Conservation (phyloP, 352 stramenopile genomes). For the Globisporangium paddicum region DNA sequence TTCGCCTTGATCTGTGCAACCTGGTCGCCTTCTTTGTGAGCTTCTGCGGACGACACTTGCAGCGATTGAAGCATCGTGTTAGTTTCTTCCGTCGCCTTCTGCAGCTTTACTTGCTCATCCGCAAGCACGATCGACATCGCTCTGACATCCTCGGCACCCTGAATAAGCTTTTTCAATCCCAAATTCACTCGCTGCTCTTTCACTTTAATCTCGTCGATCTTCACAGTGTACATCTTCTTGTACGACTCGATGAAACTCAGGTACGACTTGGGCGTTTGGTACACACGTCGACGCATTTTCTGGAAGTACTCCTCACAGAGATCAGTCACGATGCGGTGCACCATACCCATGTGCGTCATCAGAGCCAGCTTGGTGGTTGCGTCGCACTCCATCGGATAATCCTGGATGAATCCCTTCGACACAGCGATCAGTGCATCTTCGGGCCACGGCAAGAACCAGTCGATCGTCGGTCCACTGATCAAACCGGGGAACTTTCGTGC, state of each 20-base stretch:
- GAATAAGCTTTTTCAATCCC: conserved; percentile 96
- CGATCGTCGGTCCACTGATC: conserved; percentile 97
- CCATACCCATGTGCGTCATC: conserved; percentile 98
- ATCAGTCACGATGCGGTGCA: conserved; percentile 96
- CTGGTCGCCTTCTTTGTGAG: conserved; percentile 97
- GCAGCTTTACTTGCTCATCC: conserved; percentile 95
- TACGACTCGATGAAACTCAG: conserved; percentile 98
- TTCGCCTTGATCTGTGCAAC: conserved; percentile 95
- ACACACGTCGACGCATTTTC: conserved; percentile 96
- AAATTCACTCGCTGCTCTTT: conserved; percentile 97
- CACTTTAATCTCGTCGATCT: conserved; percentile 93
- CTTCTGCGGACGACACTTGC: conserved; percentile 94
- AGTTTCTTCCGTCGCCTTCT: conserved; percentile 95
- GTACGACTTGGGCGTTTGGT: conserved; percentile 98
- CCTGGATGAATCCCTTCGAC: conserved; percentile 95
- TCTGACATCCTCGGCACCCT: conserved; percentile 95
- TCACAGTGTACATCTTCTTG: conserved; percentile 96
- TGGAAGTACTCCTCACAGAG: conserved; percentile 98
- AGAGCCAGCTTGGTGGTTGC: conserved; percentile 80
- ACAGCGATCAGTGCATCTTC: conserved; percentile 97
- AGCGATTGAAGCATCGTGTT: conserved; percentile 97
- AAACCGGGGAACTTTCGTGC: conserved; percentile 97
- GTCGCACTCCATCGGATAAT: conserved; percentile 95
- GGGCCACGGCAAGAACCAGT: conserved; percentile 99
- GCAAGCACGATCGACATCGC: conserved; percentile 97